phyloP scores from a whole-genome alignment of 2,329 filamentous ascomycete species.

The Cercospora sp. region DNA sequence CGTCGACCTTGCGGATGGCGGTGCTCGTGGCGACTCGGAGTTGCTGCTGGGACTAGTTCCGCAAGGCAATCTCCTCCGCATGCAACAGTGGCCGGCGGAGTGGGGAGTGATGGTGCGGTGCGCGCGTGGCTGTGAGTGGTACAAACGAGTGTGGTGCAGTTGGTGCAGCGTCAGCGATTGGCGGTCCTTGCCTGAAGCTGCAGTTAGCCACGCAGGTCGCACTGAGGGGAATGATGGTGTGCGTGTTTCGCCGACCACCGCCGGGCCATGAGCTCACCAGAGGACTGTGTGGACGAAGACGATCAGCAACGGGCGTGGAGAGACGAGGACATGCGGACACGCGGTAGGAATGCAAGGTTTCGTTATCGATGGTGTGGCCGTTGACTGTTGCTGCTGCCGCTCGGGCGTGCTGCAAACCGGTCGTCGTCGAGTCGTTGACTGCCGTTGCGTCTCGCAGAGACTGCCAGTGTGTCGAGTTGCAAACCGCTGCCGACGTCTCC shows the following conservation, averaged over 20 bases:
- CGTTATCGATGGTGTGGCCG: background rate
- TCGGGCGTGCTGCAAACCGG: background rate
- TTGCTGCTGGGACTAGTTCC: constrained; percentile 8
- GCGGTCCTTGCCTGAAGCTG: constrained; percentile 16
- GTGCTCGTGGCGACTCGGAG: background rate
- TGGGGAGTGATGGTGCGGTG: constrained; percentile 11
- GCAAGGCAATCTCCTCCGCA: constrained; percentile 21
- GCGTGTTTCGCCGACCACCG: background rate
- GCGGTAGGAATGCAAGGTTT: constrained; percentile 7
- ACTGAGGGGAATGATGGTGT: background rate
- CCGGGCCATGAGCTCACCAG: constrained; percentile 12
- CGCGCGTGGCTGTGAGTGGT: constrained; percentile 14
- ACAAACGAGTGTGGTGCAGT: constrained; percentile 21
- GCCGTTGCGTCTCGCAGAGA: background rate
- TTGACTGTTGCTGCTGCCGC: background rate
- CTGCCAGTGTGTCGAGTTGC: background rate
- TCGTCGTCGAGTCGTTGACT: background rate
- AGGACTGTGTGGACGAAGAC: constrained; percentile 2
- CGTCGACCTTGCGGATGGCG: constrained; percentile 1
- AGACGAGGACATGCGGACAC: constrained; percentile 18
- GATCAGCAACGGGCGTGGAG: constrained; percentile 8
- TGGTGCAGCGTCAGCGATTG: constrained; percentile 14
- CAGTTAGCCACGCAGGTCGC: constrained; percentile 8
- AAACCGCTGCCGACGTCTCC: background rate
- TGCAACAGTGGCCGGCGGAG: background rate